Conservation (phyloP, 2,329 filamentous ascomycete genomes). For the Decorospora gaudefroyi region DNA sequence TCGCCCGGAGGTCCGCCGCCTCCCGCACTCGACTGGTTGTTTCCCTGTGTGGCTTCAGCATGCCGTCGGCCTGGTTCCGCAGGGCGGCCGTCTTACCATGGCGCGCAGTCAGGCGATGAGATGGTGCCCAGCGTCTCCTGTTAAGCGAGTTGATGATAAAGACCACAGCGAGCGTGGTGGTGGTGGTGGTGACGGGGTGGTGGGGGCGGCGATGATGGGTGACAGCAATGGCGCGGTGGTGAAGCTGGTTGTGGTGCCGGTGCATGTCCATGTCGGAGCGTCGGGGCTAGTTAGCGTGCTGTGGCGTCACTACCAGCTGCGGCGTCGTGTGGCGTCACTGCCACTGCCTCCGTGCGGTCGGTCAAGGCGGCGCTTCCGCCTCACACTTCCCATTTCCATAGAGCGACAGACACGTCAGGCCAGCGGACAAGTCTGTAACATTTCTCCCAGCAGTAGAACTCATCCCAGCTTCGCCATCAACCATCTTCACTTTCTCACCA, state of each 20-base stretch:
- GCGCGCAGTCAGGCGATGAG: conserved; percentile 24
- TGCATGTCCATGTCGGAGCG: conserved; percentile 23
- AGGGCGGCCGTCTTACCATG: conserved; percentile 41
- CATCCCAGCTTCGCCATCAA: neutral
- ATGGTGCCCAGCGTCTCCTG: no score
- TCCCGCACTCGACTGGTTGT: conserved; percentile 86
- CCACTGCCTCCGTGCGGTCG: no score
- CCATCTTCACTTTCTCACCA: neutral
- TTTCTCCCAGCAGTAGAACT: neutral
- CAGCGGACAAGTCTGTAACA: conserved; percentile 5
- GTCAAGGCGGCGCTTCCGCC: conserved; percentile 27
- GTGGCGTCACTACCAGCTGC: conserved; percentile 37
- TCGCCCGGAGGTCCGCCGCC: conserved; percentile 69
- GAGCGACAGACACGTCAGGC: conserved; percentile 43
- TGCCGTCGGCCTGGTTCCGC: conserved; percentile 32
- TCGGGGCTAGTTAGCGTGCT: conserved; percentile 20
- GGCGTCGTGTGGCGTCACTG: conserved; percentile 32
- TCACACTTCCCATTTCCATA: conserved; percentile 35
- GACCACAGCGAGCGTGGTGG: conserved; percentile 12
- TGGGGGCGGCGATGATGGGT: conserved; percentile 33
- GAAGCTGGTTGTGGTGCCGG: conserved; percentile 38
- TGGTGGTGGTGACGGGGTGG: conserved; percentile 22
- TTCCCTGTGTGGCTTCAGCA: conserved; percentile 63
- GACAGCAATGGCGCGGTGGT: conserved; percentile 27
- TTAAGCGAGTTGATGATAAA: neutral